Percentiles rank a stretch among this genome's conserved stretches.
Evolutionary conservation across 768 basidiomycete genomes (phyloP).

Genomic region (Phanerochaete sordida): DNA sequence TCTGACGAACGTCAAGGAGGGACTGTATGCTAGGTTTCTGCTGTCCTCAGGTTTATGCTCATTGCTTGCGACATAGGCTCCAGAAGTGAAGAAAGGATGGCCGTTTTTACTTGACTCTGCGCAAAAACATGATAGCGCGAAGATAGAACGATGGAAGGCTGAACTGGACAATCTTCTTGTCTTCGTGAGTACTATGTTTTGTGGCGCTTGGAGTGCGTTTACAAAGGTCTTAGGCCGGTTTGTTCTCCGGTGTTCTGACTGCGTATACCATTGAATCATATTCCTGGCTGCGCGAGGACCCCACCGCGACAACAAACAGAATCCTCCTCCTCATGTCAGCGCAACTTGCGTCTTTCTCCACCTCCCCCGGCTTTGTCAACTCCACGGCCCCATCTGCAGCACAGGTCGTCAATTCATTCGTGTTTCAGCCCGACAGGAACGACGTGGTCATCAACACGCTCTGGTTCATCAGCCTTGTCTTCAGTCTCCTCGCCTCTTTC

Average conservation of each 20-base stretch:
- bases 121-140: neutral
- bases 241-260: slow-evolving; percentile 12
- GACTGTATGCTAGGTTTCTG: too few species aligned
- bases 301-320: neutral
- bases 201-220: too few species aligned
- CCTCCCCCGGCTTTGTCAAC: slow-evolving; percentile 6
- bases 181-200: neutral
- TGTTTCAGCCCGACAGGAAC: neutral
- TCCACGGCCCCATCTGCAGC: slow-evolving; percentile 3
- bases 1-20: too few species aligned
- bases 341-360: slow-evolving; percentile 6
- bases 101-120: neutral
- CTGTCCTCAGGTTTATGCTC: too few species aligned
- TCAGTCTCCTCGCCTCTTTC: slow-evolving; percentile 21
- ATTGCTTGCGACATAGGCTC: too few species aligned
- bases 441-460: slow-evolving; percentile 19
- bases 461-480: slow-evolving; percentile 23
- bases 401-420: neutral
- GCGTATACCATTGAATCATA: slow-evolving; percentile 9
- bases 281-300: slow-evolving; percentile 3
- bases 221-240: slow-evolving; percentile 7
- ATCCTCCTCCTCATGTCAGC: slow-evolving; percentile 10
- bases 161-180: neutral
- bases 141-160: neutral
- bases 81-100: neutral